These are phyloP conservation scores for Porphyrellus cyaneotinctus DNA, from an alignment of 768 basidiomycete species.

Conservation along the genomic window DNA sequence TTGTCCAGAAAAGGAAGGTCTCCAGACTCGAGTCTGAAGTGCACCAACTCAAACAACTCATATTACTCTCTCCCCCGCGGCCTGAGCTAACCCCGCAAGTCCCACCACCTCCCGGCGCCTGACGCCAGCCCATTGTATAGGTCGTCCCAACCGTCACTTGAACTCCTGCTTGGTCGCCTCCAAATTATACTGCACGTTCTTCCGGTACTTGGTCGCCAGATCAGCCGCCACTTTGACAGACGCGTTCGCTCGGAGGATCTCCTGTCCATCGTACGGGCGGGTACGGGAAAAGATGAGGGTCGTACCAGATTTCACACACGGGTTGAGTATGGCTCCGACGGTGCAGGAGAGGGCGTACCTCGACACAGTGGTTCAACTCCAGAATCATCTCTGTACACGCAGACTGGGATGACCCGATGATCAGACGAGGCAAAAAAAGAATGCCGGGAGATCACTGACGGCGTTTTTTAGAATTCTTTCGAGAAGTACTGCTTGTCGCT, in stretches of 20 bases:
- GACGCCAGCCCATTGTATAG: no score
- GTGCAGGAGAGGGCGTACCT: constrained; percentile 43
- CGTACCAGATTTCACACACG: background rate
- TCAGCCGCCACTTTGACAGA: constrained; percentile 79
- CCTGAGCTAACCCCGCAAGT: constrained; percentile 1
- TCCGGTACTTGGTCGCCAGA: constrained; percentile 80
- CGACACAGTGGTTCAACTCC: constrained; percentile 84
- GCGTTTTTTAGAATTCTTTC: constrained; percentile 90
- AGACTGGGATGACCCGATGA: constrained; percentile 56
- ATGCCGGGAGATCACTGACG: constrained; percentile 40
- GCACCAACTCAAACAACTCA: no score
- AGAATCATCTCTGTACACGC: constrained; percentile 90
- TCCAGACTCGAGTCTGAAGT: no score
- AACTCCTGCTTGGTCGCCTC: constrained; percentile 55
- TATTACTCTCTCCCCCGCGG: background rate
- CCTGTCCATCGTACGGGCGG: constrained; percentile 38
- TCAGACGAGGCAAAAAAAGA: background rate
- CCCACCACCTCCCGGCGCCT: no score
- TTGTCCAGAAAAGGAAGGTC: constrained; percentile 29
- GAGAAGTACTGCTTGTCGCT: constrained; percentile 84
- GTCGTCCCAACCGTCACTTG: no score
- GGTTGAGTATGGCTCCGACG: background rate
- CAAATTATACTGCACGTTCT: constrained; percentile 91
- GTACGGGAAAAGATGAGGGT: no score
- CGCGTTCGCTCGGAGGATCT: constrained; percentile 74